Evolutionary conservation across 352 stramenopile species (phyloP).

Genomic region (Globisporangium abappressorium): DNA sequence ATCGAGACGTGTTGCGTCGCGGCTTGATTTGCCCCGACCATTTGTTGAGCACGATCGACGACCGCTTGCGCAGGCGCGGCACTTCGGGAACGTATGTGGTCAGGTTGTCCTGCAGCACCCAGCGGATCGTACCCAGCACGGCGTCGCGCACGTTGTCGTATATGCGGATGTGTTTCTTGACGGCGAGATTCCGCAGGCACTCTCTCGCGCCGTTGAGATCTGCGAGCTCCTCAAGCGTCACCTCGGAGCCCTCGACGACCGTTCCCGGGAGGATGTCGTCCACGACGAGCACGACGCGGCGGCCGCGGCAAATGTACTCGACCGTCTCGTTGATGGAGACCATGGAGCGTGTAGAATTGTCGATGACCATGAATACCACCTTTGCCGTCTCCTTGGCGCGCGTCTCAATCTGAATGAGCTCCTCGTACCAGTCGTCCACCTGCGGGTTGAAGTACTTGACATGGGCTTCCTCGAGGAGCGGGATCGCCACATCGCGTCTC

Average conservation of each 20-base stretch:
- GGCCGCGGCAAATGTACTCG: slow-evolving; percentile 80
- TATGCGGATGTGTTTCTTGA: slow-evolving; percentile 43
- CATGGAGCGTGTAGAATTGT: slow-evolving; percentile 72
- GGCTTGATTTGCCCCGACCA: slow-evolving; percentile 56
- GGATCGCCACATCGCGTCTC: slow-evolving; percentile 74
- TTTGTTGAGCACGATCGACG: slow-evolving; percentile 72
- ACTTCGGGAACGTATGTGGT: slow-evolving; percentile 38
- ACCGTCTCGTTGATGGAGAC: slow-evolving; percentile 87
- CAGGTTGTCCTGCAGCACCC: slow-evolving; percentile 48
- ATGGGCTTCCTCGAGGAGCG: slow-evolving; percentile 55
- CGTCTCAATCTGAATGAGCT: slow-evolving; percentile 81
- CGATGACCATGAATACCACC: slow-evolving; percentile 86
- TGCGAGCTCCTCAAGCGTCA: slow-evolving; percentile 63
- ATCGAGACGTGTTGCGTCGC: slow-evolving; percentile 53
- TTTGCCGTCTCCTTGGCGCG: slow-evolving; percentile 79
- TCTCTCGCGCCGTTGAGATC: slow-evolving; percentile 82
- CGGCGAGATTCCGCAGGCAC: slow-evolving; percentile 68
- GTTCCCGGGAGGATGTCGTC: slow-evolving; percentile 60
- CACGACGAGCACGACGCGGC: slow-evolving; percentile 78
- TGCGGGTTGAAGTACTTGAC: slow-evolving; percentile 89
- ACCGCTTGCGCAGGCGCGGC: slow-evolving; percentile 66
- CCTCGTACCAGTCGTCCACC: slow-evolving; percentile 87
- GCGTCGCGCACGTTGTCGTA: slow-evolving; percentile 48
- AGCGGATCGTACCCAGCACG: slow-evolving; percentile 44
- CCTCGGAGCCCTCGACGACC: slow-evolving; percentile 40